A percentile compares a stretch with the other conserved stretches of the same genome.
These are phyloP conservation scores for Lomentospora prolificans DNA, from an alignment of 2,329 filamentous ascomycete genomes.

Conservation along the genomic window DNA sequence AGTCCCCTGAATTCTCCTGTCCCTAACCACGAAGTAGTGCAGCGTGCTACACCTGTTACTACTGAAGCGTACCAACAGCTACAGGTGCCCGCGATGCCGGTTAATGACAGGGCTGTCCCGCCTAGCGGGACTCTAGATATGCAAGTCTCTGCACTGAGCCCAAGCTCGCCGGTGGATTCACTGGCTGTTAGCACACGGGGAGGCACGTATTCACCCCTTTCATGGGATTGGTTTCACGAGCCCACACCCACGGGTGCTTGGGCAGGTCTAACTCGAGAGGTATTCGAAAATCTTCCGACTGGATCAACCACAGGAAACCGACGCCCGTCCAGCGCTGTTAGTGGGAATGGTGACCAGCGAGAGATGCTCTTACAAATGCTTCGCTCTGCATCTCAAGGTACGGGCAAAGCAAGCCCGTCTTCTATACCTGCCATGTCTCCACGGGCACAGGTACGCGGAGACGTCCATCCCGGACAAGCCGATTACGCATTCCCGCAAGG, in stretches of 20 bases:
- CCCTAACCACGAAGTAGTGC: neutral
- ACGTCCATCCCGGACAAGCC: neutral
- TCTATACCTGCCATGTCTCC: neutral
- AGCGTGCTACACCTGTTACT: neutral
- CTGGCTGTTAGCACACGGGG: neutral
- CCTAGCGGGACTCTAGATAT: neutral
- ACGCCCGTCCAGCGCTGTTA: neutral
- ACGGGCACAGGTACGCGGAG: neutral
- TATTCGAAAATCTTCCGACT: slow-evolving; percentile 1
- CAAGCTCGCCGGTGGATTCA: neutral
- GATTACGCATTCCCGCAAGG: neutral
- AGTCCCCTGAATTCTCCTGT: neutral
- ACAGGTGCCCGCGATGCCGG: neutral
- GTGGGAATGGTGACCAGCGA: neutral
- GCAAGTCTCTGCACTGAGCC: neutral
- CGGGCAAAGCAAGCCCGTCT: neutral
- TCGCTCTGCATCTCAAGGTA: slow-evolving; percentile 4
- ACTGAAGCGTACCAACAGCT: neutral
- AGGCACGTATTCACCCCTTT: slow-evolving; percentile 27
- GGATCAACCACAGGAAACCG: neutral
- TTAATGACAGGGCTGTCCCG: neutral
- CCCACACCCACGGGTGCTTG: slow-evolving; percentile 19
- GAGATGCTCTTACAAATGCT: slow-evolving; percentile 8
- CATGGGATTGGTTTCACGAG: slow-evolving; percentile 40
- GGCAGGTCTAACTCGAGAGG: neutral